Evolutionary conservation across 106 monocot species (phyloP).

Genomic region (Amphibolis antarctica): DNA sequence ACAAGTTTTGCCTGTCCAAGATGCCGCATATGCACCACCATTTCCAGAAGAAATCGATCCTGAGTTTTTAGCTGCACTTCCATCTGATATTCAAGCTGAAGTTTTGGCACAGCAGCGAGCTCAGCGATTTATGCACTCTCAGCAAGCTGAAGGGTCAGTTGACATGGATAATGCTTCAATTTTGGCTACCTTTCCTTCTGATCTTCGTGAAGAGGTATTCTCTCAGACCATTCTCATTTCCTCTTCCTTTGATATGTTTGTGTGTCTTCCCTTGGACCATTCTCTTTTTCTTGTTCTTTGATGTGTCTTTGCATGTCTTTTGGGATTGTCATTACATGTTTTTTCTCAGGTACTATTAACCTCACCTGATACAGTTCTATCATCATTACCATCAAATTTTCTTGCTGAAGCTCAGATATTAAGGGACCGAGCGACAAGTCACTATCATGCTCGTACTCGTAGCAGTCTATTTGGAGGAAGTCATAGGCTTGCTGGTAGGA

Average conservation of each 20-base stretch:
- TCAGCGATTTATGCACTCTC: constrained; percentile 37
- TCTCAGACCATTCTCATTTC: not conserved
- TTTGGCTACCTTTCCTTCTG: constrained; percentile 76
- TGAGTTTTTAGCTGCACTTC: constrained; percentile 78
- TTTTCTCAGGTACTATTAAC: constrained; percentile 55
- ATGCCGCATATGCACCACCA: constrained; percentile 34
- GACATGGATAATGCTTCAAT: constrained; percentile 89
- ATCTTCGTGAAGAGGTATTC: constrained; percentile 58
- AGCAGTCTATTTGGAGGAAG: constrained; percentile 53
- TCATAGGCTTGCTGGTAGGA: constrained; percentile 40
- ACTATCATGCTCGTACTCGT: constrained; percentile 47
- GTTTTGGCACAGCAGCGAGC: constrained; percentile 69
- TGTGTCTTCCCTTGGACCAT: not conserved
- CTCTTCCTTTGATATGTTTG: not conserved
- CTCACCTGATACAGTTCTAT: constrained; percentile 67
- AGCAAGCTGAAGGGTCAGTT: constrained; percentile 44
- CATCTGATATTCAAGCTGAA: constrained; percentile 75
- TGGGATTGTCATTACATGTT: not conserved
- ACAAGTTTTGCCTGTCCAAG: constrained; percentile 19
- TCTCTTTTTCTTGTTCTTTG: not conserved
- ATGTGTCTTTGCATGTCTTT: not conserved
- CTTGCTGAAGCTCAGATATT: constrained; percentile 71
- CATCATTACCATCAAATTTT: constrained; percentile 55
- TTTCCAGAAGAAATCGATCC: constrained; percentile 68
- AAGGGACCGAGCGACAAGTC: constrained; percentile 44